phyloP scores from a whole-genome alignment of 2,329 filamentous ascomycete species.

The Aureobasidium sp. region DNA sequence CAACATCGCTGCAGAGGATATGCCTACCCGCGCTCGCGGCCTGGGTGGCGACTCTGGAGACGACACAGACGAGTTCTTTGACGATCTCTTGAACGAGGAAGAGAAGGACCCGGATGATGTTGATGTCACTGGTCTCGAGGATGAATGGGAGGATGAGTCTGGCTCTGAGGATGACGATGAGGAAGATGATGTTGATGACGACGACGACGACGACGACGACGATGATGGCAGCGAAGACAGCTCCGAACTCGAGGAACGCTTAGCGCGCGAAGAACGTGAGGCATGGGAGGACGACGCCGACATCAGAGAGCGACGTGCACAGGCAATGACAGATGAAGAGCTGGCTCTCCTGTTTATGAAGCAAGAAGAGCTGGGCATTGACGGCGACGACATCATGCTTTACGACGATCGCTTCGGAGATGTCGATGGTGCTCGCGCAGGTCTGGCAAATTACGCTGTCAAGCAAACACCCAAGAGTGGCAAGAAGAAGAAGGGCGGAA shows the following conservation, averaged over 20 bases:
- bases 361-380: slow-evolving; percentile 56
- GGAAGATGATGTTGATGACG: slow-evolving; percentile 28
- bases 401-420: slow-evolving; percentile 37
- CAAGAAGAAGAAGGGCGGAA: slow-evolving; percentile 16
- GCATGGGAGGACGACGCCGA: slow-evolving; percentile 34
- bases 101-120: slow-evolving; percentile 23
- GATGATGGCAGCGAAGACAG: slow-evolving; percentile 30
- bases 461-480: slow-evolving; percentile 17
- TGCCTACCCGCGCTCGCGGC: slow-evolving; percentile 6
- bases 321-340: slow-evolving; percentile 49
- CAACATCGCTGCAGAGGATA: slow-evolving; percentile 42
- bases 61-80: slow-evolving; percentile 20
- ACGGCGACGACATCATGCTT: slow-evolving; percentile 50
- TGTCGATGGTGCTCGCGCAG: slow-evolving; percentile 24
- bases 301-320: slow-evolving; percentile 31
- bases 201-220: slow-evolving; percentile 33
- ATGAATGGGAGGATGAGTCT: slow-evolving; percentile 15
- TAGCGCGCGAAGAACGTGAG: slow-evolving; percentile 27
- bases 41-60: slow-evolving; percentile 15
- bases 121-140: slow-evolving; percentile 10
- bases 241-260: slow-evolving; percentile 27
- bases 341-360: slow-evolving; percentile 54
- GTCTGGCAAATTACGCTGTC: slow-evolving; percentile 21
- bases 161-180: slow-evolving; percentile 9
- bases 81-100: slow-evolving; percentile 22